Evolutionary conservation across 768 basidiomycete genomes (phyloP).

Genomic region (Epithele typhae): DNA sequence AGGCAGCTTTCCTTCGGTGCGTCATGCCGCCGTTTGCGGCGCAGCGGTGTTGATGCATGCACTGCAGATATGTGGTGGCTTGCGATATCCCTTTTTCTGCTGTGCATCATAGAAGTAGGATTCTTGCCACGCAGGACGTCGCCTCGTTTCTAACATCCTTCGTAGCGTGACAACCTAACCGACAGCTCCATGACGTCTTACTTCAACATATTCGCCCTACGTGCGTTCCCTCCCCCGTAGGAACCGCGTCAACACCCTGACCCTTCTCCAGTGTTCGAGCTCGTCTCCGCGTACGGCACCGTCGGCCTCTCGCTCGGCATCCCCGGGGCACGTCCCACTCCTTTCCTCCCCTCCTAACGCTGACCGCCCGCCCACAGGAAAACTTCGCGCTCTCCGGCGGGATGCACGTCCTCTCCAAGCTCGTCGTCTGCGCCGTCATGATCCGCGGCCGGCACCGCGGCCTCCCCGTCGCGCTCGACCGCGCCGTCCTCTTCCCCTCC

Average conservation of each 20-base stretch:
- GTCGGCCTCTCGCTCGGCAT: conserved; percentile 87
- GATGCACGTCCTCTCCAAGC: conserved; percentile 76
- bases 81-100: conserved; percentile 74
- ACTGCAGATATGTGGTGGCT: conserved; percentile 97
- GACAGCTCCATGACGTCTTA: conserved; percentile 50
- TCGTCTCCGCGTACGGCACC: conserved; percentile 83
- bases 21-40: not conserved
- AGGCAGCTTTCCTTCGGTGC: conserved; percentile 50
- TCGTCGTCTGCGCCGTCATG: conserved; percentile 86
- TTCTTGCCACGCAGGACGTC: conserved; percentile 11
- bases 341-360: not conserved
- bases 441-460: conserved; percentile 90
- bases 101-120: conserved; percentile 90
- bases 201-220: conserved; percentile 80
- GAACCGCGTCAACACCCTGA: not conserved
- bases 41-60: too few species aligned
- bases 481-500: conserved; percentile 16
- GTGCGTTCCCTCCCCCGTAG: conserved; percentile 35
- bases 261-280: conserved; percentile 62
- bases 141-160: not conserved
- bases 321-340: conserved; percentile 49
- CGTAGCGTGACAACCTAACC: conserved; percentile 54
- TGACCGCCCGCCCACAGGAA: conserved; percentile 40
- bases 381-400: conserved; percentile 80
- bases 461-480: conserved; percentile 81